phyloP scores from a whole-genome alignment of 2,329 filamentous ascomycete genomes.

The Akanthomyces lecanii region DNA sequence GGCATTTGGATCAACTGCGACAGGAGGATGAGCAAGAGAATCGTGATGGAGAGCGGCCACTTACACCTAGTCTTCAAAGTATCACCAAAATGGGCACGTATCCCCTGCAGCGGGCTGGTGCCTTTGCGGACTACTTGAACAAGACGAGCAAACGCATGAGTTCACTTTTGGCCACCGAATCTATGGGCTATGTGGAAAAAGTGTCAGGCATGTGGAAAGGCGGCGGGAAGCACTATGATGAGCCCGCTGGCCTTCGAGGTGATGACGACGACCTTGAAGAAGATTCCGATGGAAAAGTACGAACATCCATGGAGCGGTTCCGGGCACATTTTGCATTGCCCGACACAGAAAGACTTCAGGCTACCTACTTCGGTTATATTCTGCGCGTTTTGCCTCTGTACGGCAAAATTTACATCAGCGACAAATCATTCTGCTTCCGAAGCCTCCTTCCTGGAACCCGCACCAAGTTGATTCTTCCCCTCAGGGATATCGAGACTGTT shows the following conservation, averaged over 20 bases:
- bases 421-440: slow-evolving; percentile 84
- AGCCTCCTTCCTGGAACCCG: slow-evolving; percentile 84
- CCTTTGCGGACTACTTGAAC: slow-evolving; percentile 77
- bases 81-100: slow-evolving; percentile 63
- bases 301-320: slow-evolving; percentile 74
- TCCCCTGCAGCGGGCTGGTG: slow-evolving; percentile 77
- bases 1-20: slow-evolving; percentile 9
- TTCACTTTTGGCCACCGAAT: slow-evolving; percentile 77
- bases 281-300: slow-evolving; percentile 59
- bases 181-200: slow-evolving; percentile 94
- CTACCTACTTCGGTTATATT: slow-evolving; percentile 90
- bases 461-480: slow-evolving; percentile 86
- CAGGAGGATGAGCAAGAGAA: slow-evolving; percentile 5
- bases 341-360: slow-evolving; percentile 73
- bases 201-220: slow-evolving; percentile 97
- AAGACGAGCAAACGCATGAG: slow-evolving; percentile 77
- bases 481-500: slow-evolving; percentile 88
- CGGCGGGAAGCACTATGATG: slow-evolving; percentile 81
- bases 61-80: slow-evolving; percentile 46
- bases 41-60: slow-evolving; percentile 8
- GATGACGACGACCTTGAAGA: slow-evolving; percentile 54
- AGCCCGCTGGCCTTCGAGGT: slow-evolving; percentile 46
- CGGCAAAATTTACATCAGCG: slow-evolving; percentile 93
- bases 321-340: slow-evolving; percentile 88
- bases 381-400: slow-evolving; percentile 86